phyloP scores from a whole-genome alignment of 768 basidiomycete species.

The Kwoniella sp. region DNA sequence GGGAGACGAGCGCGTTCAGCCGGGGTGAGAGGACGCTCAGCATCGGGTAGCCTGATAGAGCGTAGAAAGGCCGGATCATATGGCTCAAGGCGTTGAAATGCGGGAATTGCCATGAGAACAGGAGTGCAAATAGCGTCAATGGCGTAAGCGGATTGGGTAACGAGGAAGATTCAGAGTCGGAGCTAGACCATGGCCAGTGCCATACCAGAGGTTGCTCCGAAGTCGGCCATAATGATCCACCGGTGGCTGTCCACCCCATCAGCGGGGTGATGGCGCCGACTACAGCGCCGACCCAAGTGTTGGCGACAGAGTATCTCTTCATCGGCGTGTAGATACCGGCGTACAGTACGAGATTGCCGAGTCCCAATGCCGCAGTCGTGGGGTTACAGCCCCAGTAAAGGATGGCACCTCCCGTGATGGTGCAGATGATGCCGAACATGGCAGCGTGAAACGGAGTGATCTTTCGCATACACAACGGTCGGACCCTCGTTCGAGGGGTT shows the following conservation, averaged over 20 bases:
- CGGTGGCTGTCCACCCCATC: constrained; percentile 98
- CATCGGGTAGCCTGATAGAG: constrained; percentile 92
- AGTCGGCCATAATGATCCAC: constrained; percentile 73
- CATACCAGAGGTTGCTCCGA: constrained; percentile 64
- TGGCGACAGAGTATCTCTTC: constrained; percentile 77
- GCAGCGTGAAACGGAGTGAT: constrained; percentile 82
- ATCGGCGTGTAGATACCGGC: constrained; percentile 89
- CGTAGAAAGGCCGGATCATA: constrained; percentile 81
- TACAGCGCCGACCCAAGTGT: constrained; percentile 92
- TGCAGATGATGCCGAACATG: constrained; percentile 74
- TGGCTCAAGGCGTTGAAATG: constrained; percentile 95
- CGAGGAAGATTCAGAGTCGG: constrained; percentile 44
- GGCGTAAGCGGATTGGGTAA: constrained; percentile 78
- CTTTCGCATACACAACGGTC: constrained; percentile 83
- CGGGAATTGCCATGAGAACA: constrained; percentile 98
- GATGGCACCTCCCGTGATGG: constrained; percentile 74
- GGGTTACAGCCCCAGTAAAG: constrained; percentile 84
- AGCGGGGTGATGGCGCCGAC: constrained; percentile 92
- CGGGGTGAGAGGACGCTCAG: constrained; percentile 74
- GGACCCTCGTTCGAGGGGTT: constrained; percentile 83
- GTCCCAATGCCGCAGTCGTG: constrained; percentile 78
- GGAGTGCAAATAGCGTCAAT: constrained; percentile 74
- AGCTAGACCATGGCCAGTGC: constrained; percentile 64
- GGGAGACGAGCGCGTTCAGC: constrained; percentile 79
- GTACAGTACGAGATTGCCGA: constrained; percentile 83